Percentiles rank a stretch among this genome's conserved stretches.
Evolutionary conservation across 805 yeast genomes (phyloP).

Genomic region (Yarrowia phangngaensis): DNA sequence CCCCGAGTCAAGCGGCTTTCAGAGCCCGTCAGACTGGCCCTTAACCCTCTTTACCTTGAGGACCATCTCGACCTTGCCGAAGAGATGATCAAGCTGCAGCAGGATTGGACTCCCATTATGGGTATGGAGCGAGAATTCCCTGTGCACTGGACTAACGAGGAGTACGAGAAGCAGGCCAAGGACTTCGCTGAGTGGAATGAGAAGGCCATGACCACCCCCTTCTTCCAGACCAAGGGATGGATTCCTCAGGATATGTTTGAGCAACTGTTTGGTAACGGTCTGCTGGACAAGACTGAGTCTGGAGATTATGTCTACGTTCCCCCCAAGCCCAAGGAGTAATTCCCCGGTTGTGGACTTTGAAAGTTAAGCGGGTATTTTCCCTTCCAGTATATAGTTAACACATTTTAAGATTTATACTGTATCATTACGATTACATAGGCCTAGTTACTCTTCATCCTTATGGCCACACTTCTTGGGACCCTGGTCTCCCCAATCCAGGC

Average conservation of each 20-base stretch:
- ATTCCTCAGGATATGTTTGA: slow-evolving; percentile 91
- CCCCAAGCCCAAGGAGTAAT: slow-evolving; percentile 26
- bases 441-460: neutral
- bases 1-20: slow-evolving; percentile 62
- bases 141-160: slow-evolving; percentile 54
- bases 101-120: slow-evolving; percentile 35
- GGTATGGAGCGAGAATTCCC: slow-evolving; percentile 48
- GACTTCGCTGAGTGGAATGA: slow-evolving; percentile 65
- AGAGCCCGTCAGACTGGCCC: slow-evolving; percentile 38
- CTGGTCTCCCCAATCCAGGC: slow-evolving; percentile 57
- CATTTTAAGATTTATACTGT: no score
- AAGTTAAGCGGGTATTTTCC: neutral
- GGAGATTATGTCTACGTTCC: slow-evolving; percentile 48
- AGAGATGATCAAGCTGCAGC: slow-evolving; percentile 34
- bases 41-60: slow-evolving; percentile 31
- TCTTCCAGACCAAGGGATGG: slow-evolving; percentile 92
- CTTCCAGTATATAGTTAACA: slow-evolving; percentile 10
- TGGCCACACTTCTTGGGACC: slow-evolving; percentile 22
- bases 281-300: slow-evolving; percentile 57
- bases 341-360: no score
- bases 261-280: slow-evolving; percentile 61
- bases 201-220: slow-evolving; percentile 66
- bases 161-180: slow-evolving; percentile 54
- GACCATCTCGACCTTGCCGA: slow-evolving; percentile 38
- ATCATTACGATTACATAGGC: no score